Base-by-base conservation (phyloP, 345 rosid species). In the Isatis tinctoria region DNA sequence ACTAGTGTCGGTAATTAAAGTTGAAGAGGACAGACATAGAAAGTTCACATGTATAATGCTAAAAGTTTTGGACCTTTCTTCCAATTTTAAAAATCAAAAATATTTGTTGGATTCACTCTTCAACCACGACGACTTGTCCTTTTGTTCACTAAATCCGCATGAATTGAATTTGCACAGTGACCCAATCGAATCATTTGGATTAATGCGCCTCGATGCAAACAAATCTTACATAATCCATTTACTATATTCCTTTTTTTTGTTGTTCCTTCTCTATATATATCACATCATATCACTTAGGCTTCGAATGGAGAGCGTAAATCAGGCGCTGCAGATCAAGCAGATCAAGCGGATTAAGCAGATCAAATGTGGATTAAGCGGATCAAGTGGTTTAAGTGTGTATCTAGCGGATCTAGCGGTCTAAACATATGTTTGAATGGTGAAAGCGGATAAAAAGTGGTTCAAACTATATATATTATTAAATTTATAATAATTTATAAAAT, bases 111-210 rank as follows among this genome's bases (percentile, higher is more conserved):
- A 60, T 28, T 59, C 61, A 60, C 36, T 69, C 49, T 62, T 26
- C 52, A 22, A 22, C 36, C 61, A 59, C 63, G 16, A 62, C 13
- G 51, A 54, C 43, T 75, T 76, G 79, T 76, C 74, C 10, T 22
- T 22, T 40, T 8, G 70, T n/a, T 75, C 79, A 69, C 74, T 76
- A 75, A 75, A 75, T 53, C 79, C 79, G 74, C 79, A 76, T 76
- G 70, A 53, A 62, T 48, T 75, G 45, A 40, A 49, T 67, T 66
- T 30, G 30, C 24, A 26, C 36, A 35, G 4, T 69, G 75, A 32
- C 75, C 74, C 79, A 63, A 62, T 69, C 60, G 60, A 53, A 76
- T 44, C 70, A 69, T 61, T 76, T 62, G 65, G 52, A 76, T 37
- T 35, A 69, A 18, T 76, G 70, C 20, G 60, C 65, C 75, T 76